Evolutionary conservation across 148 eudicot species (phyloP).

Genomic region (Chenopodium album): DNA sequence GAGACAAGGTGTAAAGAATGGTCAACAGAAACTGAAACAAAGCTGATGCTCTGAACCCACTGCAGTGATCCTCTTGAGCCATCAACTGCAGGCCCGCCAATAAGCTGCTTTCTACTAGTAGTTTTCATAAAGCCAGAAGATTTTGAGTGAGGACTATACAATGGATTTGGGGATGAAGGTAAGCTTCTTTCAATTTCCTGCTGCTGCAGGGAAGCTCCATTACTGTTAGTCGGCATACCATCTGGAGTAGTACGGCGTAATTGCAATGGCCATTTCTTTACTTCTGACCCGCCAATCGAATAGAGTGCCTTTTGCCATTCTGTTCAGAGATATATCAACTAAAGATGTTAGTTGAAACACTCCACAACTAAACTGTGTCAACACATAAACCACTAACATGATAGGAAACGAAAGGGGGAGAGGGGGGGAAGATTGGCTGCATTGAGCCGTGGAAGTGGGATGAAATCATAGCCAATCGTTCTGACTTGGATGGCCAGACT

Average conservation of each 20-base stretch:
- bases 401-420: neutral
- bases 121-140: slow-evolving; percentile 65
- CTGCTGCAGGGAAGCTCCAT: slow-evolving; percentile 74
- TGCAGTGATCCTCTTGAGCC: slow-evolving; percentile 81
- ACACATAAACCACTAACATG: neutral
- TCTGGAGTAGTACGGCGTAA: slow-evolving; percentile 76
- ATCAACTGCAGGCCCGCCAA: slow-evolving; percentile 70
- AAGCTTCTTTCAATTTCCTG: slow-evolving; percentile 79
- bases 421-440: too few species aligned
- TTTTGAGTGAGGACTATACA: slow-evolving; percentile 75
- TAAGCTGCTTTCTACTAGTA: slow-evolving; percentile 62
- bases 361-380: neutral
- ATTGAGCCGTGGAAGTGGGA: neutral
- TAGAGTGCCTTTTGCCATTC: slow-evolving; percentile 98
- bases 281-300: slow-evolving; percentile 83
- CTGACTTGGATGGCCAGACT: too few species aligned
- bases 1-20: slow-evolving; percentile 79
- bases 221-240: slow-evolving; percentile 65
- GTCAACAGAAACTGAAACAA: slow-evolving; percentile 73
- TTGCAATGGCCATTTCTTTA: slow-evolving; percentile 93
- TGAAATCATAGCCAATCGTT: too few species aligned
- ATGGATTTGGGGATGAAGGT: slow-evolving; percentile 73
- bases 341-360: slow-evolving; percentile 3
- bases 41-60: slow-evolving; percentile 92
- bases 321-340: slow-evolving; percentile 33